Base-by-base conservation (phyloP, 2,329 filamentous ascomycete genomes). In the Neofusicoccum umdonicola region DNA sequence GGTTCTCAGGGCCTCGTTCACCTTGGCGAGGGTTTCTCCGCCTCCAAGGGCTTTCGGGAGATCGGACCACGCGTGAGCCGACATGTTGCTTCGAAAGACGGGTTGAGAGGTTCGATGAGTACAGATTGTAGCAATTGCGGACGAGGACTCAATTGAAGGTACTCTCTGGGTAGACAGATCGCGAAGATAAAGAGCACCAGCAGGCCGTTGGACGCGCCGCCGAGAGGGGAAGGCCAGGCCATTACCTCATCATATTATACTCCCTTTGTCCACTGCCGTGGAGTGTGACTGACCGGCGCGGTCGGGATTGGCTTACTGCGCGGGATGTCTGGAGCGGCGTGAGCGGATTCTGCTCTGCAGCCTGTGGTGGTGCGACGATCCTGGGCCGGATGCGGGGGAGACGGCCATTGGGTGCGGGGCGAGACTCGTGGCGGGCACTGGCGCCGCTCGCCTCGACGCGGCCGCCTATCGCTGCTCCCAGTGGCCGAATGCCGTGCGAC, bases 1-100 rank as follows among this genome's bases (percentile, higher is more conserved):
- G 41, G 73, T 74, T 17, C 72, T 65, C 34, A 77, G 71, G 50
- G 76, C 71, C 65, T 73, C 52, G 27, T 70, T 67, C 50, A 77
- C 66, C 68, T 74, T 71, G 61, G 69, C 69, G n/a, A 72, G 68
- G n/a, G 27, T 54, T 13, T 35, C 9, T 68, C 69, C 73, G 7
- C 71, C 72, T 61, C 73, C 71, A 13, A 77, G 69, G 3, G 74
- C 74, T 31, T 64, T 68, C 11, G 74, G 69, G 11, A 77, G 69
- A 61, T 77, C 75, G 37, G 72, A 69, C 74, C 74, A 77, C 17
- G 62, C 42, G 22, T 58, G 62, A 4, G 52, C 35, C 19, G 39
- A 31, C 56, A 64, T 64, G 35, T 41, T 39, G 41, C 22, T 22
- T 3, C 22, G 3, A 22, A 22, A 3, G 22, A 22, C 22, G 3